Percentiles rank a stretch among this genome's conserved stretches.
phyloP scores from a whole-genome alignment of 2,329 filamentous ascomycete genomes.

The Fusarium haematococcum region DNA sequence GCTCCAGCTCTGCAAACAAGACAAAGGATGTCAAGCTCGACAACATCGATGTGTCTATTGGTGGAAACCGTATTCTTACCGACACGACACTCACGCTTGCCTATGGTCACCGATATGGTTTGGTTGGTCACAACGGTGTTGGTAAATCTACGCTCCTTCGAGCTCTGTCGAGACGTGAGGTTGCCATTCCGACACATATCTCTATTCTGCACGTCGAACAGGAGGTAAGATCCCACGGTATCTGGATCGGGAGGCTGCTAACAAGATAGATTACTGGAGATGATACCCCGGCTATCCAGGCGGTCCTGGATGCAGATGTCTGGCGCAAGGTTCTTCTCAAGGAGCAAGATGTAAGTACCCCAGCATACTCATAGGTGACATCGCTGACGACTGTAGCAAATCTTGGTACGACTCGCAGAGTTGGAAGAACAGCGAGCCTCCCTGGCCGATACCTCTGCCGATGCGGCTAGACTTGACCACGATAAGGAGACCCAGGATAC shows the following conservation, averaged over 20 bases:
- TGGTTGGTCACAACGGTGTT: constrained; percentile 99
- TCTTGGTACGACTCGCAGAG: constrained; percentile 77
- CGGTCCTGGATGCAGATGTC: constrained; percentile 95
- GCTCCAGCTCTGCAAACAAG: constrained; percentile 78
- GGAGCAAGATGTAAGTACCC: constrained; percentile 79
- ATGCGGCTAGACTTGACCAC: constrained; percentile 85
- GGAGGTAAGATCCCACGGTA: constrained; percentile 70
- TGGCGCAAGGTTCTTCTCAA: constrained; percentile 95
- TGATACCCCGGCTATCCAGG: constrained; percentile 93
- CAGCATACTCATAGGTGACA: background rate
- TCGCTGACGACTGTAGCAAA: constrained; percentile 68
- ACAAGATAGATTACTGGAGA: constrained; percentile 83
- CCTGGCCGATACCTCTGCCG: constrained; percentile 91
- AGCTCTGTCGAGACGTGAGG: constrained; percentile 90
- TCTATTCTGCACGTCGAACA: constrained; percentile 99
- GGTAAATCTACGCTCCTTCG: constrained; percentile 95
- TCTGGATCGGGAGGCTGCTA: background rate
- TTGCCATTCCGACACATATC: constrained; percentile 95
- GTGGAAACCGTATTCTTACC: constrained; percentile 86
- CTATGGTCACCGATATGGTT: constrained; percentile 93
- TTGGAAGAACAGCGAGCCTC: constrained; percentile 82
- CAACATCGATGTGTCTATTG: constrained; percentile 93
- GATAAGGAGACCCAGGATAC: constrained; percentile 92
- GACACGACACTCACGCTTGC: constrained; percentile 92
- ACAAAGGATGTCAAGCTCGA: constrained; percentile 99